Evolutionary conservation across 352 stramenopile genomes (phyloP), one percentile per base, ranked within the genome.

Genomic region (Globisporangium orthogonon): DNA sequence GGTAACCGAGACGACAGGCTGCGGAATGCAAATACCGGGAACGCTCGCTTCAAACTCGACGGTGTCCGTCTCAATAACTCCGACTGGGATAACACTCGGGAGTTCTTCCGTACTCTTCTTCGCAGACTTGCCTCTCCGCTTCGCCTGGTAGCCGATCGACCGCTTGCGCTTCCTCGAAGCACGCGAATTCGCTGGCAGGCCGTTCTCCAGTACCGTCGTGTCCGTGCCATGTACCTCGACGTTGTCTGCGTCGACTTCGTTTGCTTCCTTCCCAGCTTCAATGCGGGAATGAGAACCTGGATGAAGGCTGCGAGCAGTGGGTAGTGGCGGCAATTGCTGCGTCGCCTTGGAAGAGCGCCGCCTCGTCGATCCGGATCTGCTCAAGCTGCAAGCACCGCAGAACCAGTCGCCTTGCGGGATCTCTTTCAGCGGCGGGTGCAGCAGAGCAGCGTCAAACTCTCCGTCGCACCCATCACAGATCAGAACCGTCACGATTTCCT

Each of bases 401-500:
- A 74, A 86, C 75, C 75, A 86, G 30, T 83, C 71, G 5, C 71
- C 70, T 37, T 82, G 62, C 10, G 78, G 75, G 35, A 83, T 61
- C 23, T 61, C 57, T 1, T 49, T 54, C 1, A 87, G 46, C 4
- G 76, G 76, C 39, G 78, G 78, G 41, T 69, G 7, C 3, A 91
- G 41, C 28, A 50, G 58, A 9, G 70, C 61, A 62, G 84, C 70
- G 23, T 87, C 72, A 41, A 75, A 83, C 50, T 92, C 76, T 28
- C 63, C 60, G 14, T 90, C 70, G 48, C 83, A 93, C n/a, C 78
- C 78, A 51, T 87, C 79, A 46, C 83, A 93, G 11, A 86, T 71
- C 14, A 90, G 54, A 31, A 86, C 39, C 0, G 66, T 78, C 35
- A 67, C 65, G 7, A 76, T 58, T 14, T 74, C 57, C 11, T 23